Evolutionary conservation across 768 basidiomycete genomes (phyloP).

Genomic region (Auricularia auricula-judae): DNA sequence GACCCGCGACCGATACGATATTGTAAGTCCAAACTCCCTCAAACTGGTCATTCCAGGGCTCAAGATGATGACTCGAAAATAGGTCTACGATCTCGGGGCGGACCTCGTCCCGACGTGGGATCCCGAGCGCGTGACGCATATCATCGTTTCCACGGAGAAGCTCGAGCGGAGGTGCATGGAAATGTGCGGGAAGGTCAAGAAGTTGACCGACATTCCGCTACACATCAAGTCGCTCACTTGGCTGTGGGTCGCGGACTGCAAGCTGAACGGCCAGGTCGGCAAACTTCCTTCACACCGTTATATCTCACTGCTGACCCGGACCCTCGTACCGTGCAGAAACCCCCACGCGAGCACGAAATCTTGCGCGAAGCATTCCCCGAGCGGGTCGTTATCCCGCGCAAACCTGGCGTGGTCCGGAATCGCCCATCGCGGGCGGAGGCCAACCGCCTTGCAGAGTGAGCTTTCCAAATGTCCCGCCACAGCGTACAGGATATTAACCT

Average conservation of each 20-base stretch:
- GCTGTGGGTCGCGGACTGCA: conserved; percentile 36
- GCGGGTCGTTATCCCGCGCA: neutral
- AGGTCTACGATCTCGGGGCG: conserved; percentile 60
- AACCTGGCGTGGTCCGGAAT: neutral
- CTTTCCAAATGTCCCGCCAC: too few relatives aligned
- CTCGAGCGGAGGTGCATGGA: conserved; percentile 16
- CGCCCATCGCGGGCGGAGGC: neutral
- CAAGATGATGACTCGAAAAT: neutral
- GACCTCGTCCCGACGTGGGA: conserved; percentile 50
- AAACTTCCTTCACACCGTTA: too few relatives aligned
- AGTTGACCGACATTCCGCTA: conserved; percentile 46
- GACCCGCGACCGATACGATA: neutral
- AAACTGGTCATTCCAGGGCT: too few relatives aligned
- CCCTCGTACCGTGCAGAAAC: neutral
- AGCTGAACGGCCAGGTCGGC: neutral
- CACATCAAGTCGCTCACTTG: conserved; percentile 55
- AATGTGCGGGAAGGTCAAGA: conserved; percentile 36
- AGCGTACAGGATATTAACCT: neutral
- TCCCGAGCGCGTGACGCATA: conserved; percentile 46
- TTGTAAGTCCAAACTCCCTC: neutral
- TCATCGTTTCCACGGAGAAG: conserved; percentile 32
- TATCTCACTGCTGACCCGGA: too few relatives aligned
- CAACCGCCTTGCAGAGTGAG: neutral
- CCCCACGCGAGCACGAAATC: neutral
- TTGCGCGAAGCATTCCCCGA: conserved; percentile 3